A percentile compares a stretch with the other conserved stretches of the same genome.
Evolutionary conservation across 345 rosid genomes (phyloP).

Genomic region (Hibiscus trionum): DNA sequence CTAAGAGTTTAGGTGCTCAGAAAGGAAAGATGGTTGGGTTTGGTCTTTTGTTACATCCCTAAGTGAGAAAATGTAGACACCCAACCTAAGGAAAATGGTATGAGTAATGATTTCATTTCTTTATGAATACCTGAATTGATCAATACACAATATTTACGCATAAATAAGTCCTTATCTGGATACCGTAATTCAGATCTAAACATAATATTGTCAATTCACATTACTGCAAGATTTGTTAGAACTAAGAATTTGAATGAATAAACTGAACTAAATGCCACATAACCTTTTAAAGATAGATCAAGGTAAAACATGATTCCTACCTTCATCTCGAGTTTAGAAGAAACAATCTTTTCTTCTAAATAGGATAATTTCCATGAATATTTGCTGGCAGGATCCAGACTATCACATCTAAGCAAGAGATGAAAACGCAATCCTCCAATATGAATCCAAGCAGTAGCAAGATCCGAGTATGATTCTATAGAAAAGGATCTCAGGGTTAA

Average conservation of each 20-base stretch:
- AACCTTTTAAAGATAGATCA: background rate
- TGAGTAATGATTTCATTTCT: background rate
- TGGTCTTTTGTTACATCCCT: no score
- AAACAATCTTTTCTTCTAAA: constrained; percentile 47
- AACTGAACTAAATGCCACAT: background rate
- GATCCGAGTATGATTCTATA: constrained; percentile 39
- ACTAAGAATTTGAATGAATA: background rate
- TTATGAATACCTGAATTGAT: background rate
- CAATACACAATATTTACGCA: background rate
- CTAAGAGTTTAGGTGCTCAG: background rate
- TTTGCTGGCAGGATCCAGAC: constrained; percentile 75
- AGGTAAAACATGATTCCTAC: constrained; percentile 24
- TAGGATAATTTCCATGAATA: constrained; percentile 49
- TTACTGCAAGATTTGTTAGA: background rate
- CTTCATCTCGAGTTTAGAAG: constrained; percentile 65
- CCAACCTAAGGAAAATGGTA: background rate
- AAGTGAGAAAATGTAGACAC: no score
- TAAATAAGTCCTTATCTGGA: no score
- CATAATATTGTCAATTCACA: no score
- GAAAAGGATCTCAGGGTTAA: constrained; percentile 9
- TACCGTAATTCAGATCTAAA: no score
- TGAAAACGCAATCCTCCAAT: constrained; percentile 70
- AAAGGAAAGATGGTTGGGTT: no score
- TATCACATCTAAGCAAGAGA: constrained; percentile 60
- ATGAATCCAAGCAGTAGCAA: constrained; percentile 64